Conservation (phyloP, 2,329 filamentous ascomycete species). For the Aulographum hederae region DNA sequence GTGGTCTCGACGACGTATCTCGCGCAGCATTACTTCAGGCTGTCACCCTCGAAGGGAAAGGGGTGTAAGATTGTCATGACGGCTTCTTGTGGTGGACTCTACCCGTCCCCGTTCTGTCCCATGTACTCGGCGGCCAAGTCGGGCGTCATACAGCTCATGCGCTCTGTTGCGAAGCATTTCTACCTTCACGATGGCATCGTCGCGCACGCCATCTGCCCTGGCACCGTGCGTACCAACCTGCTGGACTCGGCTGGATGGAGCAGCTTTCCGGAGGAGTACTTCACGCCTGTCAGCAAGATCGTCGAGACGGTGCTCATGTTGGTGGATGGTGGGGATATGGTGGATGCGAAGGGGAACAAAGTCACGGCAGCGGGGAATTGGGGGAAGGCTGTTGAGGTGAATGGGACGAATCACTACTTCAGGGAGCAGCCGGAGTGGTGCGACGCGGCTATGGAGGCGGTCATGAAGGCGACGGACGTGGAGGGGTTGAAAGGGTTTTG, state of each 20-base stretch:
- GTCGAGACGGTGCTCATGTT: constrained; percentile 4
- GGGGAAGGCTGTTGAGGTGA: constrained; percentile 13
- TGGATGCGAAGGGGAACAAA: constrained; percentile 8
- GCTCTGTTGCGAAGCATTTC: constrained; percentile 3
- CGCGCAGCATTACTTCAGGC: constrained; percentile 23
- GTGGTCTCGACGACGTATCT: constrained; percentile 21
- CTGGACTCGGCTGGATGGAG: constrained; percentile 15
- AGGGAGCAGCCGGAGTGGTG: constrained; percentile 9
- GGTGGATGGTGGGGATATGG: constrained; percentile 9
- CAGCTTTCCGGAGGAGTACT: constrained; percentile 14
- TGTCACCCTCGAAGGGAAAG: constrained; percentile 1
- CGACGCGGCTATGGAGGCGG: constrained; percentile 12
- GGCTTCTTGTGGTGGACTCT: not conserved
- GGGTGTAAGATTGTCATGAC: not conserved
- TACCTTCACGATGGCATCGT: constrained; percentile 14
- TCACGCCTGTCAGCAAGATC: constrained; percentile 12
- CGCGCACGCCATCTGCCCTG: constrained; percentile 20
- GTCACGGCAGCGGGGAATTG: constrained; percentile 9
- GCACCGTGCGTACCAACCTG: constrained; percentile 19
- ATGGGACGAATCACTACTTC: constrained; percentile 12
- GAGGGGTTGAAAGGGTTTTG: too few relatives aligned
- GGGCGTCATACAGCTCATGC: not conserved
- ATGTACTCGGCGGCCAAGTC: constrained; percentile 2
- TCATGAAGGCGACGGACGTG: constrained; percentile 15
- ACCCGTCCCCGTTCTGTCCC: constrained; percentile 1